Percentiles rank a stretch among this genome's conserved stretches.
phyloP scores from a whole-genome alignment of 768 basidiomycete genomes.

The Grammothele lineata region DNA sequence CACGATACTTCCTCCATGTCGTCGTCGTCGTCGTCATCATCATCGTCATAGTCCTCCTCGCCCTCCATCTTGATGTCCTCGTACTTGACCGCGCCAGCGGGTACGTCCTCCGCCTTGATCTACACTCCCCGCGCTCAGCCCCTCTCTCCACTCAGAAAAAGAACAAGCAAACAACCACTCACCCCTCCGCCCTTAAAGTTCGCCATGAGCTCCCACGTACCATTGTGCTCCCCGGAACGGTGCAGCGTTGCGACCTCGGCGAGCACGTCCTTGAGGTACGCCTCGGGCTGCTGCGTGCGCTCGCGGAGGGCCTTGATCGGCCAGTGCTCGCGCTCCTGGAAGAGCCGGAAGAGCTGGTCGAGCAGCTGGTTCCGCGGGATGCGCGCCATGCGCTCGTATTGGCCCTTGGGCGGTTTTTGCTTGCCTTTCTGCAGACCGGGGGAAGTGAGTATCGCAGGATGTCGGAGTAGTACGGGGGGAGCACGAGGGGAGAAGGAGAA shows the following conservation, averaged over 20 bases:
- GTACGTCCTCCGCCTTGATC: conserved; percentile 32
- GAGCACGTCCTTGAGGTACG: conserved; percentile 81
- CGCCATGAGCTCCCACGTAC: conserved; percentile 75
- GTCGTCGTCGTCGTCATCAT: conserved; percentile 56
- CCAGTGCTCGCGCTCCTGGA: conserved; percentile 81
- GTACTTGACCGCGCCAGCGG: conserved; percentile 16
- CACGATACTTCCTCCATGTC: conserved; percentile 74
- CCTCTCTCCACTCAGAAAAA: not conserved
- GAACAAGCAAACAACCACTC: conserved; percentile 20
- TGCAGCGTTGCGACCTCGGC: conserved; percentile 72
- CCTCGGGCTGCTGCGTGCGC: conserved; percentile 81
- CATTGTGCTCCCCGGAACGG: conserved; percentile 76
- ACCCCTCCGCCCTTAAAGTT: conserved; percentile 66
- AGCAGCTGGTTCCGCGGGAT: conserved; percentile 86
- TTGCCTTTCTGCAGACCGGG: too few relatives aligned
- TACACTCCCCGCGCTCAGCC: conserved; percentile 5
- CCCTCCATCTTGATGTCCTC: conserved; percentile 34
- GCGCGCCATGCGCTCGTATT: conserved; percentile 87
- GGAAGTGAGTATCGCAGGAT: too few relatives aligned
- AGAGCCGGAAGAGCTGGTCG: conserved; percentile 75
- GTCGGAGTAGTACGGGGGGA: too few relatives aligned
- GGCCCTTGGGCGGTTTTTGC: conserved; percentile 61
- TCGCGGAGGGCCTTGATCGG: conserved; percentile 71
- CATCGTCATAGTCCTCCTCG: conserved; percentile 45
- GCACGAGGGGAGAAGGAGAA: too few relatives aligned